Base-by-base conservation (phyloP, 768 basidiomycete species). In the Tremella mesenterica region DNA sequence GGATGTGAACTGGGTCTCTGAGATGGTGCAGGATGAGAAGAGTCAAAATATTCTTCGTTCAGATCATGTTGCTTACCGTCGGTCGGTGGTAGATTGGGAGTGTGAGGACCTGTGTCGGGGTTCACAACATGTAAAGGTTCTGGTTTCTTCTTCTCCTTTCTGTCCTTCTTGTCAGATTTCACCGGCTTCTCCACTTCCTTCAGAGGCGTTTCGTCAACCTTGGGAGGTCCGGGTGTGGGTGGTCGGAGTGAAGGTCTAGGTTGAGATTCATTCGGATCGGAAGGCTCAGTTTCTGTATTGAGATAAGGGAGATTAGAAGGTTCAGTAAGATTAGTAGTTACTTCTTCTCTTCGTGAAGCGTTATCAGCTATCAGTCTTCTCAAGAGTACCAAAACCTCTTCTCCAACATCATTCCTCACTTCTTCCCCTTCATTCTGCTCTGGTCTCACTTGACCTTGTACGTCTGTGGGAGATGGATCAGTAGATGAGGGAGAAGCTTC, bases 331-430 rank as follows among this genome's bases (percentile, higher is more conserved):
- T n/a, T n/a, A n/a, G n/a, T n/a, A n/a, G n/a, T n/a, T n/a, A n/a
- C 38, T 14, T 41, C n/a, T 23, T 41, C 38, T 18, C n/a, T 23
- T 5, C 38, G 38, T 8, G 38, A n/a, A 25, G 47, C 47, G 10
- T 48, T 25, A 30, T 48, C 47, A 6, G 55, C 55, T 2, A 57
- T 38, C 8, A 57, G 33, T 46, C 52, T 31, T 16, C 50, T 34
- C 44, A 57, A 27, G 4, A 57, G 28, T 12, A 18, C 38, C 55
- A 57, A 28, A 26, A 57, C 49, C 27, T 52, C 49, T 5, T 50
- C 29, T 21, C 48, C 48, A 14, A 41, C 23, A 41, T 41, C 38
- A 41, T 41, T 41, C 8, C 38, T n/a, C n/a, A 41, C 38, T 28
- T 34, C 43, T 18, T 31, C 52, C 52, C n/a, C 18, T 7, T 16